Conservation (phyloP, 75 land plant species). For the Larix kaempferi region DNA sequence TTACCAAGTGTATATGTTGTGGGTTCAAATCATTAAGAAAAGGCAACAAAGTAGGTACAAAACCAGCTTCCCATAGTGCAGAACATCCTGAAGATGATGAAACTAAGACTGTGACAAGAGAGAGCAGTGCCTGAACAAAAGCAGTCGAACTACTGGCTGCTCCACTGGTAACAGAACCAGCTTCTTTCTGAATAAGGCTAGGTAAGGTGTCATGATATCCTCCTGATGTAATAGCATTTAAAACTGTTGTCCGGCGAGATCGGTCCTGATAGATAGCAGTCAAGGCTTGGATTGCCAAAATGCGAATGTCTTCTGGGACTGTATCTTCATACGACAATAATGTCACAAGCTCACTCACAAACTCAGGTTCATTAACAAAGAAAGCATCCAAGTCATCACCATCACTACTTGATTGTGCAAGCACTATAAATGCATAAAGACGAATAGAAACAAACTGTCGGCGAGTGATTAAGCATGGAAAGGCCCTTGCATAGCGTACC, state of each 20-base stretch:
- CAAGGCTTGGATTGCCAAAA: conserved; percentile 32
- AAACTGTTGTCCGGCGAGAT: conserved; percentile 35
- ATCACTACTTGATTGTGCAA: conserved; percentile 43
- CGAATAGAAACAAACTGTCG: conserved; percentile 37
- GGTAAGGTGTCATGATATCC: conserved; percentile 38
- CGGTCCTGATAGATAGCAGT: conserved; percentile 41
- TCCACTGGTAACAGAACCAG: conserved; percentile 27
- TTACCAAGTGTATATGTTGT: conserved; percentile 11
- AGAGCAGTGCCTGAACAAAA: conserved; percentile 44
- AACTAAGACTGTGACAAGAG: conserved; percentile 36
- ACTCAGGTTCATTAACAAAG: conserved; percentile 48
- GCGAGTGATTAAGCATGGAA: conserved; percentile 19
- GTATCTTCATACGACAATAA: conserved; percentile 34
- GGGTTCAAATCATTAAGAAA: conserved; percentile 14
- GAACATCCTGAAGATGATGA: conserved; percentile 29
- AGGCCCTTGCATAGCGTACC: conserved; percentile 37
- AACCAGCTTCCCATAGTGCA: conserved; percentile 14
- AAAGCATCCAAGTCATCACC: conserved; percentile 41
- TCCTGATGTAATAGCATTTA: conserved; percentile 37
- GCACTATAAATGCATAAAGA: conserved; percentile 35
- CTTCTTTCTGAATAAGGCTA: conserved; percentile 39
- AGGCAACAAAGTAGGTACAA: conserved; percentile 17
- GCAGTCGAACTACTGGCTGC: conserved; percentile 18
- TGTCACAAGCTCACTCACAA: conserved; percentile 41
- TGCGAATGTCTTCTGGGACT: conserved; percentile 47